Evolutionary conservation across 306 rosid genomes (phyloP).

Genomic region (Medicago arabica): DNA sequence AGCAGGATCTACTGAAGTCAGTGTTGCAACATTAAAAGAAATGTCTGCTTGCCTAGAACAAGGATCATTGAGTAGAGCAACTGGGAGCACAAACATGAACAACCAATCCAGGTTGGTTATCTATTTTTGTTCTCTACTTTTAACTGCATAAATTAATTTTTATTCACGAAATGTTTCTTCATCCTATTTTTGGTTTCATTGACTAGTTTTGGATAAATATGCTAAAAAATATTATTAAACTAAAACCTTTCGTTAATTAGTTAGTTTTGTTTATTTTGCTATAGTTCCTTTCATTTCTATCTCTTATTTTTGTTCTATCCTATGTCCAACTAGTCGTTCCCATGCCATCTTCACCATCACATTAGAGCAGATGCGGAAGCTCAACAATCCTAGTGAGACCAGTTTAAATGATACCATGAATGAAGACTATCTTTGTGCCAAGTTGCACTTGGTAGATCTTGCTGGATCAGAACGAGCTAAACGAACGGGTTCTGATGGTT

Average conservation of each 20-base stretch:
- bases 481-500: slow-evolving; percentile 95
- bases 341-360: slow-evolving; percentile 99
- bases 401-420: slow-evolving; percentile 62
- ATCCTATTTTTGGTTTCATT: slow-evolving; percentile 9
- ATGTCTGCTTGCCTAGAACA: slow-evolving; percentile 95
- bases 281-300: slow-evolving; percentile 33
- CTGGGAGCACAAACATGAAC: slow-evolving; percentile 98
- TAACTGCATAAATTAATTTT: slow-evolving; percentile 18
- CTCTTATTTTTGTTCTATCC: slow-evolving; percentile 41
- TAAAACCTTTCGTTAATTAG: too few species aligned
- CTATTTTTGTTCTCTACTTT: slow-evolving; percentile 39
- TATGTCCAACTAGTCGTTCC: slow-evolving; percentile 72
- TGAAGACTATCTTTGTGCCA: slow-evolving; percentile 92
- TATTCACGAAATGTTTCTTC: not conserved
- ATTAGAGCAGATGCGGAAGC: slow-evolving; percentile 92
- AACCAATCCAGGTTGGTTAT: slow-evolving; percentile 84
- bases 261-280: slow-evolving; percentile 7
- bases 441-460: slow-evolving; percentile 95
- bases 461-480: slow-evolving; percentile 99
- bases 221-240: not conserved
- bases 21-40: slow-evolving; percentile 83
- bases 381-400: slow-evolving; percentile 54
- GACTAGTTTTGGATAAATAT: slow-evolving; percentile 12
- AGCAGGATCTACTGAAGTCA: slow-evolving; percentile 93
- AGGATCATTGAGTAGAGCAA: slow-evolving; percentile 92